Evolutionary conservation across 2,329 filamentous ascomycete genomes (phyloP).

Genomic region (Neoscytalidium dimidiatum): DNA sequence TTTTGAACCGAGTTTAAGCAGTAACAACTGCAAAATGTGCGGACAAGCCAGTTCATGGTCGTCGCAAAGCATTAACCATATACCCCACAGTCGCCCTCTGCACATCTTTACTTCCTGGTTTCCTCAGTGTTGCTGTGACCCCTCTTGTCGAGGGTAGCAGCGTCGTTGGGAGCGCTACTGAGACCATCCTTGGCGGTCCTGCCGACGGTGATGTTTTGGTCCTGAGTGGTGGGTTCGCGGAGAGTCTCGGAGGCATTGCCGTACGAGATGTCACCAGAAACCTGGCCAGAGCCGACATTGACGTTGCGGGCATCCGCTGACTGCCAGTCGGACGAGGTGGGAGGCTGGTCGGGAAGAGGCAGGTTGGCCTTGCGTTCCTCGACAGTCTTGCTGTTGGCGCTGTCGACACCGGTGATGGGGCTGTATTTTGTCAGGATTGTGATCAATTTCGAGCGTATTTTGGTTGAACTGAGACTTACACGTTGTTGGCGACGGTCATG

Average conservation of each 20-base stretch:
- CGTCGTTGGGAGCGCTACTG: slow-evolving; percentile 60
- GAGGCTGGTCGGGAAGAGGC: slow-evolving; percentile 76
- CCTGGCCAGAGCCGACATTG: slow-evolving; percentile 67
- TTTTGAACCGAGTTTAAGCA: background rate
- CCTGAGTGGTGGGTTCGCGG: slow-evolving; percentile 45
- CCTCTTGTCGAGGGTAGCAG: slow-evolving; percentile 51
- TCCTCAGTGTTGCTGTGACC: slow-evolving; percentile 42
- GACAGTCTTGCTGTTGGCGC: slow-evolving; percentile 75
- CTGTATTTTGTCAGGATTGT: background rate
- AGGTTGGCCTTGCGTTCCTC: slow-evolving; percentile 71
- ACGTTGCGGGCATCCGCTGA: slow-evolving; percentile 68
- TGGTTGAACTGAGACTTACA: background rate
- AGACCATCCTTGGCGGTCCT: slow-evolving; percentile 63
- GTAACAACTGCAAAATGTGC: background rate
- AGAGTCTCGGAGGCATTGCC: slow-evolving; percentile 53
- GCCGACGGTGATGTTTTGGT: slow-evolving; percentile 56
- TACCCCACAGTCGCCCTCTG: too few relatives aligned
- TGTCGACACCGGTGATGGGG: slow-evolving; percentile 78
- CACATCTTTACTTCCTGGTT: slow-evolving; percentile 33
- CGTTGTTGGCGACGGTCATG: slow-evolving; percentile 13
- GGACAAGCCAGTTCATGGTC: slow-evolving; percentile 3
- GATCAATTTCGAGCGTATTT: background rate
- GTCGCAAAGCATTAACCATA: background rate
- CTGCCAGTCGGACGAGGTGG: slow-evolving; percentile 75
- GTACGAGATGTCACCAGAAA: slow-evolving; percentile 39